Evolutionary conservation across 228 moss, liverwort and hornwort species (phyloP).

Genomic region (Sphagnum magellanicum): DNA sequence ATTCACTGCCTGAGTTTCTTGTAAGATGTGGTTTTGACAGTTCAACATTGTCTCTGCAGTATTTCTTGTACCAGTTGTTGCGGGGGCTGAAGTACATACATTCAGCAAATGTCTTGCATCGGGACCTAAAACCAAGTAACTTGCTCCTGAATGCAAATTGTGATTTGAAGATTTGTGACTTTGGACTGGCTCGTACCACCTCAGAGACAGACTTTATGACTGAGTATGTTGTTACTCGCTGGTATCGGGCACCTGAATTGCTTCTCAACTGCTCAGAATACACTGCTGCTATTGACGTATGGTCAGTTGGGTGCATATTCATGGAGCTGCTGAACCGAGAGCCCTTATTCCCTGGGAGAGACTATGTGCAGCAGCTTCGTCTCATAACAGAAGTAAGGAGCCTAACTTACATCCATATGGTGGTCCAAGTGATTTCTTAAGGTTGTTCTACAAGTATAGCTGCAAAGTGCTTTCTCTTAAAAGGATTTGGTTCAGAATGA

Average conservation of each 20-base stretch:
- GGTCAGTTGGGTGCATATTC: not conserved
- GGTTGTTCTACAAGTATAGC: no score
- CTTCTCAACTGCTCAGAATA: not conserved
- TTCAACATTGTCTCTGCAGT: not conserved
- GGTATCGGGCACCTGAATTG: not conserved
- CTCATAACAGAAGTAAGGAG: not conserved
- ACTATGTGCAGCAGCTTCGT: not conserved
- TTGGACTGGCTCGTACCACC: conserved; percentile 5
- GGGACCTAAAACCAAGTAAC: conserved; percentile 8
- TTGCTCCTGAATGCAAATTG: conserved; percentile 6
- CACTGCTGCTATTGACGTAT: not conserved
- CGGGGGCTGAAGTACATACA: conserved; percentile 9
- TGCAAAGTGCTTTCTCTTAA: no score
- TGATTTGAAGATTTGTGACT: conserved; percentile 8
- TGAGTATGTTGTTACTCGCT: conserved; percentile 4
- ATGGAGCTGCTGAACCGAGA: not conserved
- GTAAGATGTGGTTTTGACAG: no score
- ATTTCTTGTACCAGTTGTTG: not conserved
- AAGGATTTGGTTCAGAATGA: no score
- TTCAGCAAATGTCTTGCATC: conserved; percentile 6
- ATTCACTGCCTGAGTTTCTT: no score
- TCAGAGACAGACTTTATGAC: conserved; percentile 6
- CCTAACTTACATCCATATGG: no score
- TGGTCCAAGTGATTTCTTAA: no score
- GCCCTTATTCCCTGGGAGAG: not conserved